phyloP scores from a whole-genome alignment of 345 rosid species.

The Erysimum cheiranthoides region DNA sequence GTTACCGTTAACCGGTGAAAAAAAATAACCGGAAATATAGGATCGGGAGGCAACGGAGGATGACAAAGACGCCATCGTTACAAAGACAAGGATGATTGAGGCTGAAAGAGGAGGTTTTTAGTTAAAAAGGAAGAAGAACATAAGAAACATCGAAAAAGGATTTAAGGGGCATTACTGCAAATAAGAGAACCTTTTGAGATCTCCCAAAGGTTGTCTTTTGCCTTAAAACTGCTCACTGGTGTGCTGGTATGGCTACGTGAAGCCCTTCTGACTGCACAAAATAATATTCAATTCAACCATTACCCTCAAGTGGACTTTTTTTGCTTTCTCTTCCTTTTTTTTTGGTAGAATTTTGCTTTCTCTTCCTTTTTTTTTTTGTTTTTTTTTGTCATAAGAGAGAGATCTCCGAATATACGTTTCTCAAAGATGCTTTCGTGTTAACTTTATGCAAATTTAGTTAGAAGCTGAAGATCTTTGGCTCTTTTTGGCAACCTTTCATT shows the following conservation, averaged over 20 bases:
- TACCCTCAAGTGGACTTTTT: constrained; percentile 33
- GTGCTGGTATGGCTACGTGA: constrained; percentile 36
- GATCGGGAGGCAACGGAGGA: constrained; percentile 57
- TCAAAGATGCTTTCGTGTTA: constrained; percentile 24
- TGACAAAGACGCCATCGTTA: constrained; percentile 66
- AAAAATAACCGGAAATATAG: constrained; percentile 39
- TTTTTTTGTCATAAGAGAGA: neutral
- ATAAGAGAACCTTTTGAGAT: constrained; percentile 63
- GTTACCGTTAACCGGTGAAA: constrained; percentile 39
- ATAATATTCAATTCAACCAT: constrained; percentile 39
- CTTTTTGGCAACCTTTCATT: neutral
- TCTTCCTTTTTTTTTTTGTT: neutral
- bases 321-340: neutral
- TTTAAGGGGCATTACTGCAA: constrained; percentile 41
- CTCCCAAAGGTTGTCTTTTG: constrained; percentile 67
- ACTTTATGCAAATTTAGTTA: neutral
- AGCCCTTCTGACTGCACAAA: constrained; percentile 9
- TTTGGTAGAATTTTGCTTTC: neutral
- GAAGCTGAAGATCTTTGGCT: neutral
- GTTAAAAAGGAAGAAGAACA: constrained; percentile 29
- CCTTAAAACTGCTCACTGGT: constrained; percentile 20
- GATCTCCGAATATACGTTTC: constrained; percentile 29
- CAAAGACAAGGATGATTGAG: constrained; percentile 3
- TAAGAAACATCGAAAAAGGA: constrained; percentile 68
- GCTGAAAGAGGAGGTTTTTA: constrained; percentile 8